Base-by-base conservation (phyloP, 192 early-diverging fungal genomes). In the Allomyces javanicus region DNA sequence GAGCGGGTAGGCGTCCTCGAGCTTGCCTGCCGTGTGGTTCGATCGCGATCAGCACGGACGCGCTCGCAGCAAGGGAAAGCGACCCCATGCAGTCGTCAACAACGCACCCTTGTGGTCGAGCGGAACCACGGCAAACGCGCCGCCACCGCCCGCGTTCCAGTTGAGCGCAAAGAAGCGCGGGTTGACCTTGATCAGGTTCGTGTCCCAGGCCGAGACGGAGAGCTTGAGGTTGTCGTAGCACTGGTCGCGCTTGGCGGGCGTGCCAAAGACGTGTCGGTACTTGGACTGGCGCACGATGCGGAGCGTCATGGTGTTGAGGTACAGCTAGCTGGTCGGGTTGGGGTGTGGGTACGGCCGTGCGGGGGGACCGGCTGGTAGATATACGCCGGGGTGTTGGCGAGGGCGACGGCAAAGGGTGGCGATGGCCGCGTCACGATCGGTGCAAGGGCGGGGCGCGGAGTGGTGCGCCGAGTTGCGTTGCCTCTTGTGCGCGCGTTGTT, bases 111-210 rank as follows among this genome's bases (percentile, higher is more conserved):
- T 81, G 70, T 75, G 81, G 33, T 77, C 76, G 66, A 83, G 83
- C 11, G 93, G 88, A 58, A 99, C 83, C n/a, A 99, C 91, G 66
- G 89, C 88, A 80, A 99, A 99, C 3, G 94, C 89, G 63, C 96
- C 96, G 74, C 96, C 96, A 66, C 89, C 89, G 50, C 83, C 79
- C 10, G 87, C 78, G 62, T 85, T 84, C 89, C 89, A 90, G 78
- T 89, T 92, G 66, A 87, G 79, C 1, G 86, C 75, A 63, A 89
- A 66, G 77, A 87, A 89, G 72, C 78, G 68, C 80, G 91, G 89
- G 84, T 99, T 99, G 66, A 87, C 88, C 64, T 90, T 85, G 70
- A 96, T 88, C 69, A 93, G 80, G 81, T 99, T 97, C 71, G 91
- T 99, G 74, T 99, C 96, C 93, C 93, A 97, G 10, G 96, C 94